Conservation (phyloP, 331 rosid species). For the Quercus tomentella region DNA sequence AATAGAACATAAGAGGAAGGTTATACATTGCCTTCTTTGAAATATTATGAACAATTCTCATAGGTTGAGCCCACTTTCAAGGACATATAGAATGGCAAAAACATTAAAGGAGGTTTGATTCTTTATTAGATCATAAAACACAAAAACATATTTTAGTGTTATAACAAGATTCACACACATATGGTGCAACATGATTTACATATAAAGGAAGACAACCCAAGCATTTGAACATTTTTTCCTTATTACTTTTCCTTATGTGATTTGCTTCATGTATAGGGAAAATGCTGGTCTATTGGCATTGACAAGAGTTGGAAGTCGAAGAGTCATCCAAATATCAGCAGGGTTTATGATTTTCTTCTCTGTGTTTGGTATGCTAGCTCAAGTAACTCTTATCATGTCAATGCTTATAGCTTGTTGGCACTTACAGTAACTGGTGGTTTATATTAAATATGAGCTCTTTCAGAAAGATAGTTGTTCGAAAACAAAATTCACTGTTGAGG, state of each 20-base stretch:
- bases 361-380: constrained; percentile 46
- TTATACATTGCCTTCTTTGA: too few relatives aligned
- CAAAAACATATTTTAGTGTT: neutral
- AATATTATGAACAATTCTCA: neutral
- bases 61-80: too few relatives aligned
- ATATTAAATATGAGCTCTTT: too few relatives aligned
- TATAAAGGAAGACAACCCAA: neutral
- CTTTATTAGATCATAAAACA: too few relatives aligned
- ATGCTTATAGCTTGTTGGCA: neutral
- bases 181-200: neutral
- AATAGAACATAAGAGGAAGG: too few relatives aligned
- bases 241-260: neutral
- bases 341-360: constrained; percentile 84
- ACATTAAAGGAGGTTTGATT: too few relatives aligned
- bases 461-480: too few relatives aligned
- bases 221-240: neutral
- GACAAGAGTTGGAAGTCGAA: constrained; percentile 76
- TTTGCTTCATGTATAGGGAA: constrained; percentile 40
- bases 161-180: neutral
- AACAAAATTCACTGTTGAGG: too few relatives aligned
- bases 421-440: neutral
- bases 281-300: constrained; percentile 80
- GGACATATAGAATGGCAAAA: too few relatives aligned
- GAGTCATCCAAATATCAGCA: constrained; percentile 77
- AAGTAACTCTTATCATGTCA: neutral